These are phyloP conservation scores for Paramecium tetraurelia DNA, from an alignment of 73 alveolate genomes.

Conservation along the genomic window DNA sequence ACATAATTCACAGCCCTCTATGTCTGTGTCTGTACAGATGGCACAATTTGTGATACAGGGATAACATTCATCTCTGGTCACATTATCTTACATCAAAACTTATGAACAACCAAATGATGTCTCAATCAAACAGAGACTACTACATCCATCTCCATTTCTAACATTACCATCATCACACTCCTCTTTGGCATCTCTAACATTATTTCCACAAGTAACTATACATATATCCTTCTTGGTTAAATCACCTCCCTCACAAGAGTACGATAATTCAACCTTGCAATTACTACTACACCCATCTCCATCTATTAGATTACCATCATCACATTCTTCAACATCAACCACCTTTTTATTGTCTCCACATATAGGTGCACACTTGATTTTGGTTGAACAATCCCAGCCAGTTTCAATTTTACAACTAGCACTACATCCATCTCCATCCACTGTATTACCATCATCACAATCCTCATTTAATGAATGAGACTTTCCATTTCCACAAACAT, in stretches of 20 bases:
- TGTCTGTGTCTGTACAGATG: neutral
- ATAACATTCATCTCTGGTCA: slow-evolving; percentile 14
- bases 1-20: neutral
- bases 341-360: slow-evolving; percentile 72
- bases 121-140: slow-evolving; percentile 53
- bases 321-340: slow-evolving; percentile 65
- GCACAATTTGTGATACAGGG: slow-evolving; percentile 24
- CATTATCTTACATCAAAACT: neutral
- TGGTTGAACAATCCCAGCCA: slow-evolving; percentile 63
- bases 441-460: slow-evolving; percentile 68
- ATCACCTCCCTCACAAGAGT: slow-evolving; percentile 68
- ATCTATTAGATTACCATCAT: slow-evolving; percentile 72
- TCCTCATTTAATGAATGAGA: slow-evolving; percentile 26
- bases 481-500: slow-evolving; percentile 30
- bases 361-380: slow-evolving; percentile 63
- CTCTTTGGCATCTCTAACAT: slow-evolving; percentile 44
- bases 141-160: slow-evolving; percentile 62
- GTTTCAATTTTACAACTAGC: slow-evolving; percentile 65
- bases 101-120: slow-evolving; percentile 47
- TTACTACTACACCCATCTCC: slow-evolving; percentile 74
- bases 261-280: slow-evolving; percentile 66
- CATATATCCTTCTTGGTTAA: slow-evolving; percentile 56
- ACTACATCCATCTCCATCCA: slow-evolving; percentile 71
- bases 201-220: slow-evolving; percentile 70
- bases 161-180: slow-evolving; percentile 65